Percentiles rank a stretch among this genome's conserved stretches.
Conservation (phyloP, 2,329 filamentous ascomycete genomes). For the Fusarium sp. region DNA sequence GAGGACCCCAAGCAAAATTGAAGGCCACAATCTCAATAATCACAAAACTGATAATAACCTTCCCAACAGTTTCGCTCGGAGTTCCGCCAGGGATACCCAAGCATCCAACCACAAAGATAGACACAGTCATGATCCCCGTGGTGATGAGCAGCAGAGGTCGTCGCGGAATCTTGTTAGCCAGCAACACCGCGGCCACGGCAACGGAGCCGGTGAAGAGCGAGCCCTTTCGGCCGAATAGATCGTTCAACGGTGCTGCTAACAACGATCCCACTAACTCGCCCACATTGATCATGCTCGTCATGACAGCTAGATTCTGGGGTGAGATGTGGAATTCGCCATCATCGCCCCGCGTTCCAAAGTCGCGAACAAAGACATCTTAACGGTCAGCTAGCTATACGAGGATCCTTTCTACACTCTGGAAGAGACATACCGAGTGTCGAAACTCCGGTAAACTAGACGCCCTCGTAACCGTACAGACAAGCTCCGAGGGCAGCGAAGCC, state of each 20-base stretch:
- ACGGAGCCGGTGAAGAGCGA: slow-evolving; percentile 43
- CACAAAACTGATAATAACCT: slow-evolving; percentile 53
- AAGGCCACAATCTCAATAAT: slow-evolving; percentile 55
- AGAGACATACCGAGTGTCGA: slow-evolving; percentile 43
- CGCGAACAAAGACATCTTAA: slow-evolving; percentile 45
- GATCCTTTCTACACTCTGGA: neutral
- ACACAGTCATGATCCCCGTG: slow-evolving; percentile 50
- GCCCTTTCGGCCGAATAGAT: slow-evolving; percentile 45
- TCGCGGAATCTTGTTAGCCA: slow-evolving; percentile 52
- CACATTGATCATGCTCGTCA: slow-evolving; percentile 52
- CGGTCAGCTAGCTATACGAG: neutral
- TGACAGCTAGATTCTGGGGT: slow-evolving; percentile 38
- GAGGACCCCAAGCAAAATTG: slow-evolving; percentile 56
- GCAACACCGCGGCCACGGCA: slow-evolving; percentile 48
- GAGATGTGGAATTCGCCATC: slow-evolving; percentile 44
- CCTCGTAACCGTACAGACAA: slow-evolving; percentile 50
- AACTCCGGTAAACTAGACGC: slow-evolving; percentile 48
- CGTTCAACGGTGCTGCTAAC: slow-evolving; percentile 49
- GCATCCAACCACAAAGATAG: slow-evolving; percentile 54
- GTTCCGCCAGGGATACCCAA: slow-evolving; percentile 48
- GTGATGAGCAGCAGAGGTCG: slow-evolving; percentile 51
- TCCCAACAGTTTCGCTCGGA: slow-evolving; percentile 44
- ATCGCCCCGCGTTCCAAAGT: slow-evolving; percentile 44
- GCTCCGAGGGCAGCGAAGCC: slow-evolving; percentile 50
- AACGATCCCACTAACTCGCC: slow-evolving; percentile 51